A percentile compares a stretch with the other conserved stretches of the same genome.
phyloP scores from a whole-genome alignment of 2,329 filamentous ascomycete genomes.

The Fusarium tricinctum region DNA sequence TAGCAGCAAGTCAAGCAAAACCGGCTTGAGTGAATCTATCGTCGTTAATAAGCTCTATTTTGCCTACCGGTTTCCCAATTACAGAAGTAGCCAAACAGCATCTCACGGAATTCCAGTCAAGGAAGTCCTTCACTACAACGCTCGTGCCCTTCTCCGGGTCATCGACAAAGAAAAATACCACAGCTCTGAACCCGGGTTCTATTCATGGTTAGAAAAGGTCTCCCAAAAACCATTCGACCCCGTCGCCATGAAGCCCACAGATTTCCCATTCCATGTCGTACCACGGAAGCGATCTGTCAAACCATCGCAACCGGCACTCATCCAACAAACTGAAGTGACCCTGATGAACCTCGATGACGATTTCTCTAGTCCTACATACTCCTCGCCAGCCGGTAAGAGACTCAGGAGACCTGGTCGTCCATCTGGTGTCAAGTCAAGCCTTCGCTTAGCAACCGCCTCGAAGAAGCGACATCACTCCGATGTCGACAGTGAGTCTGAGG shows the following conservation, averaged over 20 bases:
- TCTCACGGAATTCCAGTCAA: conserved; percentile 59
- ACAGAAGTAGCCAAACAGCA: conserved; percentile 47
- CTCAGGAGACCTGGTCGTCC: conserved; percentile 56
- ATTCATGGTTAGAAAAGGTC: conserved; percentile 53
- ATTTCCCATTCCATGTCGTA: conserved; percentile 50
- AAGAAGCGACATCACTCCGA: conserved; percentile 62
- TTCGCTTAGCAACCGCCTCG: conserved; percentile 58
- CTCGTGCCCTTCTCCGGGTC: conserved; percentile 55
- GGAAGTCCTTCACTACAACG: conserved; percentile 63
- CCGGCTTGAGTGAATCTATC: conserved; percentile 39
- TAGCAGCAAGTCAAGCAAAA: conserved; percentile 33
- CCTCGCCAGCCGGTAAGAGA: conserved; percentile 51
- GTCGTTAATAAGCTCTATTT: conserved; percentile 54
- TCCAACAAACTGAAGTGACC: conserved; percentile 6
- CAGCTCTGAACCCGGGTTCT: conserved; percentile 51
- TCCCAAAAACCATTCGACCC: conserved; percentile 48
- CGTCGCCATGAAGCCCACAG: conserved; percentile 47
- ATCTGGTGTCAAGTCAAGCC: conserved; percentile 61
- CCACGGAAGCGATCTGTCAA: conserved; percentile 44
- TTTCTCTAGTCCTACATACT: conserved; percentile 38
- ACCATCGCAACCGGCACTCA: conserved; percentile 10
- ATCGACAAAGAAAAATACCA: conserved; percentile 55
- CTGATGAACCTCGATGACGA: conserved; percentile 27
- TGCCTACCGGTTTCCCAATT: conserved; percentile 51
- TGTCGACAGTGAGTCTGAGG: conserved; percentile 57